Percentiles rank a stretch among this genome's conserved stretches.
These are phyloP conservation scores for Cercospora berteroae DNA, from an alignment of 2,329 filamentous ascomycete genomes.

Conservation along the genomic window DNA sequence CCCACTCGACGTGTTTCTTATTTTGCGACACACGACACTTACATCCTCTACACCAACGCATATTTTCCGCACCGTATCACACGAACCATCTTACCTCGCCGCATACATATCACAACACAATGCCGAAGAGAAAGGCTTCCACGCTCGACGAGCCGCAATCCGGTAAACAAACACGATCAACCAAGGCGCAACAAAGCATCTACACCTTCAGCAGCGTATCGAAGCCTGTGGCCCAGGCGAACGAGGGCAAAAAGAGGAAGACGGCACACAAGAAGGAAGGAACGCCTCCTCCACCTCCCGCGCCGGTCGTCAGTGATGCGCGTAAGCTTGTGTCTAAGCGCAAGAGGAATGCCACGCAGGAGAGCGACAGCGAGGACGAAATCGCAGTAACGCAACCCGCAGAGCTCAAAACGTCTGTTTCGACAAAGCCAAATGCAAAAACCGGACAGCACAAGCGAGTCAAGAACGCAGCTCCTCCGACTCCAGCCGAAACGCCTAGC, in stretches of 20 bases:
- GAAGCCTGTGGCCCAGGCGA: constrained; percentile 19
- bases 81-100: constrained; percentile 20
- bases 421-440: neutral
- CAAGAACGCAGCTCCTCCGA: constrained; percentile 33
- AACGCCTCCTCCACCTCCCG: constrained; percentile 18
- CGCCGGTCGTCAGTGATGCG: constrained; percentile 1
- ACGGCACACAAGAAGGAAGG: constrained; percentile 20
- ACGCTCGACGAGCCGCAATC: constrained; percentile 22
- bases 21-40: constrained; percentile 1
- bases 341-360: constrained; percentile 28
- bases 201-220: constrained; percentile 26
- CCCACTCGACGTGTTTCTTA: neutral
- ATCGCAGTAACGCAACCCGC: constrained; percentile 15
- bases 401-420: neutral
- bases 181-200: constrained; percentile 26
- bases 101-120: constrained; percentile 58
- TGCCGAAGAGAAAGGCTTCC: constrained; percentile 33
- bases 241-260: constrained; percentile 29
- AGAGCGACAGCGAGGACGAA: constrained; percentile 29
- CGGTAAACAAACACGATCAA: constrained; percentile 29
- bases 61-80: constrained; percentile 16
- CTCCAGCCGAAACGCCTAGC: constrained; percentile 38
- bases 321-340: constrained; percentile 25
- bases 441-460: constrained; percentile 33
- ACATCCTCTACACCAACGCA: constrained; percentile 10